Percentiles rank a stretch among this genome's conserved stretches.
phyloP scores from a whole-genome alignment of 2,329 filamentous ascomycete species.

The Epichloe glyceriae region DNA sequence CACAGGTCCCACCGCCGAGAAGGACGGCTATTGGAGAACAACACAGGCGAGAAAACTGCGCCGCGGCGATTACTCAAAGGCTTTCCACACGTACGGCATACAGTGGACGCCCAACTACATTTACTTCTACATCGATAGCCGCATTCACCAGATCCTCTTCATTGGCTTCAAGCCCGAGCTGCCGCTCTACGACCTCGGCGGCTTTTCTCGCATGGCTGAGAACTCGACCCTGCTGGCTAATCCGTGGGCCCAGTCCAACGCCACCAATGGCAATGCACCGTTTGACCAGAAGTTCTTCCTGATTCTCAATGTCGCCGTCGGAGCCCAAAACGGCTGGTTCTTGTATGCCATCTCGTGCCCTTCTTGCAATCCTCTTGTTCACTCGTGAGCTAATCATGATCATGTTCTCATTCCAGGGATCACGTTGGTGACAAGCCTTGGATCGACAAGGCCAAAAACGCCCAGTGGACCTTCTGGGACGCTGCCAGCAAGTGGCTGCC shows the following conservation, averaged over 20 bases:
- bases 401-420: slow-evolving; percentile 17
- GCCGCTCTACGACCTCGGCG: slow-evolving; percentile 28
- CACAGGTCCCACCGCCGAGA: slow-evolving; percentile 13
- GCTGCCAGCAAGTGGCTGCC: slow-evolving; percentile 28
- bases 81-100: slow-evolving; percentile 38
- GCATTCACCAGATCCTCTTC: slow-evolving; percentile 26
- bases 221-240: slow-evolving; percentile 29
- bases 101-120: slow-evolving; percentile 40
- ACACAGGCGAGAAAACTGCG: slow-evolving; percentile 19
- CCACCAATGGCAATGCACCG: slow-evolving; percentile 29
- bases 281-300: slow-evolving; percentile 40
- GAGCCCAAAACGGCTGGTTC: slow-evolving; percentile 35
- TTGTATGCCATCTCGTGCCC: slow-evolving; percentile 14
- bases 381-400: not conserved
- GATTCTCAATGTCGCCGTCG: slow-evolving; percentile 38
- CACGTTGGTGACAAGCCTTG: slow-evolving; percentile 31
- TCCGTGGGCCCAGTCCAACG: slow-evolving; percentile 28
- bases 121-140: slow-evolving; percentile 38
- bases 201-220: slow-evolving; percentile 25
- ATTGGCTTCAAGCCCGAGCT: slow-evolving; percentile 20
- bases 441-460: slow-evolving; percentile 27
- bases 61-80: slow-evolving; percentile 25
- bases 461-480: slow-evolving; percentile 29
- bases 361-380: not conserved
- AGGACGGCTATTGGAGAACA: slow-evolving; percentile 22